Conservation (phyloP, 1,284 basidiomycete genomes). For the Trichosporon sp. region DNA sequence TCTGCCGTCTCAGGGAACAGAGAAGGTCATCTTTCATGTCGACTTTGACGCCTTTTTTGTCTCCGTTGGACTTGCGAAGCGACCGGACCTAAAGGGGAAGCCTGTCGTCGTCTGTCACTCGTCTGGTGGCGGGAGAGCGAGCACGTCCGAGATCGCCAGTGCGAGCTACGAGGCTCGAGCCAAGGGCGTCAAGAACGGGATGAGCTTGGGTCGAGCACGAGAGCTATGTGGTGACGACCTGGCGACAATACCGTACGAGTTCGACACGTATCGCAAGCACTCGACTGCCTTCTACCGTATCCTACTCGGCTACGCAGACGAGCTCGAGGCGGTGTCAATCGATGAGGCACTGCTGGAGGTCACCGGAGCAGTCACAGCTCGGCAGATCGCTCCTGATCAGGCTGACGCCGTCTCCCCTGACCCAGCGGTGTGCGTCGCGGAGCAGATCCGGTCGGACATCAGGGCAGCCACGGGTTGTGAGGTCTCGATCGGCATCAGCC, state of each 20-base stretch:
- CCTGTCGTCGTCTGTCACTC: constrained; percentile 94
- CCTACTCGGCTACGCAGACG: constrained; percentile 80
- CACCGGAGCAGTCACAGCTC: constrained; percentile 56
- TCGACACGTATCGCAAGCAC: constrained; percentile 67
- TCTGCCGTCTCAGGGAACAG: constrained; percentile 25
- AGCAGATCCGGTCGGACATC: constrained; percentile 71
- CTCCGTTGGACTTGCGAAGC: constrained; percentile 69
- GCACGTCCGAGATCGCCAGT: constrained; percentile 91
- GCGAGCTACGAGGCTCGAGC: constrained; percentile 87
- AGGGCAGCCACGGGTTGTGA: constrained; percentile 73
- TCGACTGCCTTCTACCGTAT: constrained; percentile 87
- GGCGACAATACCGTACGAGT: constrained; percentile 65
- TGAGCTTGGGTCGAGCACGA: constrained; percentile 84
- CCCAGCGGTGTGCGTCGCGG: constrained; percentile 68
- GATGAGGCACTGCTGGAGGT: constrained; percentile 94
- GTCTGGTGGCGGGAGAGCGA: constrained; percentile 58
- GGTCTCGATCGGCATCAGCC: constrained; percentile 84
- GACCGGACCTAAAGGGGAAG: constrained; percentile 73
- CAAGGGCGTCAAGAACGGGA: constrained; percentile 86
- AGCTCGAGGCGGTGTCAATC: constrained; percentile 89
- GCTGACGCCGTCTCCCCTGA: constrained; percentile 13
- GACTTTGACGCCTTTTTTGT: constrained; percentile 99
- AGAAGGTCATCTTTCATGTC: constrained; percentile 80
- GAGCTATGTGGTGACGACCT: constrained; percentile 60
- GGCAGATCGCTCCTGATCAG: constrained; percentile 41